These are phyloP conservation scores for Vigna angularis DNA, from an alignment of 306 rosid genomes.

Conservation along the genomic window DNA sequence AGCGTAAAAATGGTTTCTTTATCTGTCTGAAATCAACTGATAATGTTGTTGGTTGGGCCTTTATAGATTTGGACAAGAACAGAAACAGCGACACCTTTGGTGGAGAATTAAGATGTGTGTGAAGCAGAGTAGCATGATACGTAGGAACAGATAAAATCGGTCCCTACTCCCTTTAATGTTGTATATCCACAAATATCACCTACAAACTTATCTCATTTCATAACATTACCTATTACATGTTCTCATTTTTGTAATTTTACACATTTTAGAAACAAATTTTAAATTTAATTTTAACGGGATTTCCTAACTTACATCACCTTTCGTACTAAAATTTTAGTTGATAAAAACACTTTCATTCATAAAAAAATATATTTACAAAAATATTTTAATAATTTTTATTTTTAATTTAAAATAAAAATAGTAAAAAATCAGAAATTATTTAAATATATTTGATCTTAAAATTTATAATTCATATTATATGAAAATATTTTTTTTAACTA, in stretches of 20 bases:
- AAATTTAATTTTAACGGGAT: no score
- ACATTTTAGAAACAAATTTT: no score
- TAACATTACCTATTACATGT: no score
- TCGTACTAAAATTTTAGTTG: rapidly evolving
- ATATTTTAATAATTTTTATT: no score
- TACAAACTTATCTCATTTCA: constrained; percentile 6
- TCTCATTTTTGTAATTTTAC: no score
- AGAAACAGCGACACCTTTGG: constrained; percentile 66
- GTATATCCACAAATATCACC: background rate
- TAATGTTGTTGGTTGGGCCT: constrained; percentile 38
- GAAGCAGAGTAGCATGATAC: background rate
- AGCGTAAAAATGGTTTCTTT: background rate
- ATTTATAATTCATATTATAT: no score
- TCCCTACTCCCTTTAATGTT: constrained; percentile 42
- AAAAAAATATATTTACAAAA: no score
- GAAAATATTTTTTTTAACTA: no score
- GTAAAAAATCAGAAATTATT: no score
- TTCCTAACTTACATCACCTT: no score
- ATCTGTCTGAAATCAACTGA: constrained; percentile 50
- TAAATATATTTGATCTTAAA: rapidly evolving
- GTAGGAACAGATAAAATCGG: constrained; percentile 43
- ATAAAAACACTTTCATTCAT: rapidly evolving
- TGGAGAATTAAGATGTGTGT: constrained; percentile 31
- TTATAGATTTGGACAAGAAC: constrained; percentile 29
- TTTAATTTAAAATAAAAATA: no score